Percentiles rank a stretch among this genome's conserved stretches.
Conservation (phyloP, 2,329 filamentous ascomycete genomes). For the Fusarium camptoceras region DNA sequence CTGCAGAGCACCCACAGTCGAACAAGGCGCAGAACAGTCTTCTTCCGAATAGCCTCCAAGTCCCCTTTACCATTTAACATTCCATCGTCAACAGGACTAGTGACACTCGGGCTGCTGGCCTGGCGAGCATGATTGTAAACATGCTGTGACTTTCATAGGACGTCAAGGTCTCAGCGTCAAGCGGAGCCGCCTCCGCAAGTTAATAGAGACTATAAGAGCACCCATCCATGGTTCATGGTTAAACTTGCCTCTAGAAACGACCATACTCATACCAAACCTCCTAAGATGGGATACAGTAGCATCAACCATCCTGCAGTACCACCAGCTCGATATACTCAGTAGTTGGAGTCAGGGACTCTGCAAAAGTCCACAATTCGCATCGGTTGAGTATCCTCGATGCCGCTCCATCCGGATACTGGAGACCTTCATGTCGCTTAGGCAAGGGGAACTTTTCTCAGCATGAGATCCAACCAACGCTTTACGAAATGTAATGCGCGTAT, state of each 20-base stretch:
- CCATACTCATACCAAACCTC: background rate
- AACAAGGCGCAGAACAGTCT: background rate
- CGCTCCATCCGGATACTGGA: conserved; percentile 1
- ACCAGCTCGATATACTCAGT: background rate
- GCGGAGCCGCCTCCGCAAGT: background rate
- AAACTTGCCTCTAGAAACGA: background rate
- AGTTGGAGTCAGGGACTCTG: background rate
- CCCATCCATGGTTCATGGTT: background rate
- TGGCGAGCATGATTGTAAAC: background rate
- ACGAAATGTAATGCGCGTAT: background rate
- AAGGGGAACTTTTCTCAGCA: background rate
- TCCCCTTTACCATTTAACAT: background rate
- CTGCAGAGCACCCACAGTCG: background rate
- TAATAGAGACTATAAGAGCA: background rate
- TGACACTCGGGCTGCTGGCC: background rate
- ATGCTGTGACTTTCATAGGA: background rate
- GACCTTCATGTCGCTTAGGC: background rate
- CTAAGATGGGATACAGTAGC: background rate
- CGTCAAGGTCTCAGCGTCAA: background rate
- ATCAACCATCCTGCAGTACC: background rate
- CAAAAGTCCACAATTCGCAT: background rate
- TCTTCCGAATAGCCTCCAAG: background rate
- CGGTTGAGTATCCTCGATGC: background rate
- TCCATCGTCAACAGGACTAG: background rate
- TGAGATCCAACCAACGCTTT: background rate